phyloP scores from a whole-genome alignment of 306 rosid species.

The Quercus cerris region DNA sequence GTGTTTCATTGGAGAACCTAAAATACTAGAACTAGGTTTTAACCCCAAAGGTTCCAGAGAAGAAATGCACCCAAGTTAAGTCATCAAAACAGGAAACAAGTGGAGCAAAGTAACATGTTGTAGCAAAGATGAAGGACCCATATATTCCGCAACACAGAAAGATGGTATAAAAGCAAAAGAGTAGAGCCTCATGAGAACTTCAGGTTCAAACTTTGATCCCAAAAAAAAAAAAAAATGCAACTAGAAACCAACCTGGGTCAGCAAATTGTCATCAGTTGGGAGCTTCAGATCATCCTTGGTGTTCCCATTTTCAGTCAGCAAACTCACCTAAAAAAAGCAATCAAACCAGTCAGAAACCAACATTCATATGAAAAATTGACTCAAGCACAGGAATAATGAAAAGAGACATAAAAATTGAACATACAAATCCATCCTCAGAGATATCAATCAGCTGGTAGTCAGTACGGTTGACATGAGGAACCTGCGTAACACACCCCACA shows the following conservation, averaged over 20 bases:
- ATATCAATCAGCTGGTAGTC: constrained; percentile 46
- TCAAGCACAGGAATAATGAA: neutral
- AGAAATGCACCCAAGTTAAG: neutral
- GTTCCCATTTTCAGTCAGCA: constrained; percentile 65
- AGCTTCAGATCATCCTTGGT: constrained; percentile 57
- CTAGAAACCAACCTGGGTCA: constrained; percentile 48
- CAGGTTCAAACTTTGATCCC: neutral
- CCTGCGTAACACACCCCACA: constrained; percentile 25
- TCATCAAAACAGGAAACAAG: neutral
- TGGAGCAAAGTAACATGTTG: too few relatives aligned
- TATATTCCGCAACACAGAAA: too few relatives aligned
- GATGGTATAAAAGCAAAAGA: neutral
- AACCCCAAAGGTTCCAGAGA: neutral
- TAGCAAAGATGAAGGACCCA: too few relatives aligned
- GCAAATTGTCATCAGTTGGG: constrained; percentile 58
- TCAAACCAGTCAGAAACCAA: neutral
- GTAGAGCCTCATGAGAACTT: neutral
- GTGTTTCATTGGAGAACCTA: too few relatives aligned
- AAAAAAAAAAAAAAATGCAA: neutral
- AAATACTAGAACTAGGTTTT: too few relatives aligned
- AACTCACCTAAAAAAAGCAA: constrained; percentile 41
- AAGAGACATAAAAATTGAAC: constrained; percentile 10
- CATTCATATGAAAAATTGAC: neutral
- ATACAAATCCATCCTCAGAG: constrained; percentile 57
- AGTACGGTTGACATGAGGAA: constrained; percentile 77